Base-by-base conservation (phyloP, 192 early-diverging fungal species). In the Chytriomyces hyalinus region DNA sequence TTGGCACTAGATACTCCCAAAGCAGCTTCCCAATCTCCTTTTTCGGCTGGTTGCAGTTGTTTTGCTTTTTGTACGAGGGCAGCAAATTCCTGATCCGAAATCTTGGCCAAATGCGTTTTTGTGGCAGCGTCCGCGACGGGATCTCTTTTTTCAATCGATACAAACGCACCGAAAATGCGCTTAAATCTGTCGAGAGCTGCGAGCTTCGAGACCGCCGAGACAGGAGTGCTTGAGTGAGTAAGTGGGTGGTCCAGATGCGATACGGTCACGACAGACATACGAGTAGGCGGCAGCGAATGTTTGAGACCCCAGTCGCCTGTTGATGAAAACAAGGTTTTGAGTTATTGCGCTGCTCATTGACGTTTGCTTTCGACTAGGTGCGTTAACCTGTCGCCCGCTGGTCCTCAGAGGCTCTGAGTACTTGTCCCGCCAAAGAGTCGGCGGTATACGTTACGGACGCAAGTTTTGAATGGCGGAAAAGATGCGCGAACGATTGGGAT, bases 281-380 rank as follows among this genome's bases (percentile, higher is more conserved):
- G 57, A 15, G 28, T 24, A 17, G 44, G 10, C 11, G 57, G 57
- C 22, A 73, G 72, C n/a, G 72, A 73, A 46, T 73, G 46, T 44
- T 73, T 73, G 61, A 62, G 7, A 26, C 72, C 72, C 60, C 57
- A 73, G 24, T 73, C 72, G 53, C 72, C 72, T 73, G 61, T 73
- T 20, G 5, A 17, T 50, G 51, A 36, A 36, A 36, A 36, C 3
- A 3, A 5, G 13, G 10, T 4, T 11, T 68, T 68, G 13, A 65
- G 63, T n/a, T 22, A 4, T 22, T 13, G 11, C 2, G 0, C 53
- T 22, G 17, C 28, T 65, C 28, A 1, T 67, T 47, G 36, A 9
- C n/a, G 24, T 15, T 67, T 48, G 0, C 4, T 49, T 15, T 26
- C 22, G 44, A 22, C 1, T 67, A 0, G n/a, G 5, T 46, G 66